phyloP scores from a whole-genome alignment of 352 stramenopile species.

The Pythium phragmitis region DNA sequence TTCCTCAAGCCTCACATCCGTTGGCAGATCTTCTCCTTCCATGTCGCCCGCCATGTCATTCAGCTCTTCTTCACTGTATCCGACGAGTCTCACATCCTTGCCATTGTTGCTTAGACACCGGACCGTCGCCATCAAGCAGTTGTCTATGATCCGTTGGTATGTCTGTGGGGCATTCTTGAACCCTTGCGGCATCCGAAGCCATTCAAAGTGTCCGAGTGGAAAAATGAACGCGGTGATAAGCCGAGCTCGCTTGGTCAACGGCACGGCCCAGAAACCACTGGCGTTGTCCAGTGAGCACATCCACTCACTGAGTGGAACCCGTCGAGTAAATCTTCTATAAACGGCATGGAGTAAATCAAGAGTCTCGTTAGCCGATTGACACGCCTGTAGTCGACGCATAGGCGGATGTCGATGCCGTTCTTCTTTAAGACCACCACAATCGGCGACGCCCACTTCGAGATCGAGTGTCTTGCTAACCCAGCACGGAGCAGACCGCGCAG shows the following conservation, averaged over 20 bases:
- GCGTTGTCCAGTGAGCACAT: conserved; percentile 22
- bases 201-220: conserved; percentile 26
- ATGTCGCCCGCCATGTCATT: neutral
- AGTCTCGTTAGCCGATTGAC: conserved; percentile 13
- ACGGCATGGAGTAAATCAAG: conserved; percentile 12
- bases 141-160: conserved; percentile 26
- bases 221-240: conserved; percentile 21
- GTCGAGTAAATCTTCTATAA: conserved; percentile 6
- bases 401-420: conserved; percentile 19
- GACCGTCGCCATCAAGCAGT: conserved; percentile 10
- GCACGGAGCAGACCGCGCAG: conserved; percentile 12
- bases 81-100: neutral
- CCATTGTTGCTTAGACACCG: neutral
- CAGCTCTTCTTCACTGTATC: neutral
- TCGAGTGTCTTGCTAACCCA: conserved; percentile 17
- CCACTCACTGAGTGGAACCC: neutral
- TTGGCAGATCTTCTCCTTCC: neutral
- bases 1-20: conserved; percentile 2
- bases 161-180: conserved; percentile 28
- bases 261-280: conserved; percentile 21
- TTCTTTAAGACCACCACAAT: conserved; percentile 23
- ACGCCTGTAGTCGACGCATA: conserved; percentile 18
- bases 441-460: conserved; percentile 11
- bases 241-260: conserved; percentile 1
- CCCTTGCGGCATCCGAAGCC: conserved; percentile 22